Evolutionary conservation across 148 eudicot genomes (phyloP).

Genomic region (Vaccinium myrtillus): DNA sequence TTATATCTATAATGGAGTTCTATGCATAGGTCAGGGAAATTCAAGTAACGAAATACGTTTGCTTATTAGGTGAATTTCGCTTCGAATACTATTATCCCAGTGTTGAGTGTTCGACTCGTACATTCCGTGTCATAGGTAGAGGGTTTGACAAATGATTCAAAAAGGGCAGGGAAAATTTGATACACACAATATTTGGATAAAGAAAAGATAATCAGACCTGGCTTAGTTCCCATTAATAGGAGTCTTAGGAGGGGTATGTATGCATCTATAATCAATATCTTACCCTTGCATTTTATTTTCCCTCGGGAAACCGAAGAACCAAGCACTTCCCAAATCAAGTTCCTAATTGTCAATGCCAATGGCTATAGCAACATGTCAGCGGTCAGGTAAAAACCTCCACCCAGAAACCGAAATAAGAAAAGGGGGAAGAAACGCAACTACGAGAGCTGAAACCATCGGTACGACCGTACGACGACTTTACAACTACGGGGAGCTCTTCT

Average conservation of each 20-base stretch:
- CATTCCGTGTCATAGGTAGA: neutral
- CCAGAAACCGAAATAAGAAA: neutral
- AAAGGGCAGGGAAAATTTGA: neutral
- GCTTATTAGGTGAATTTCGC: neutral
- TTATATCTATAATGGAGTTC: neutral
- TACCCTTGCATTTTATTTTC: neutral
- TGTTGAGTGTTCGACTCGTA: neutral
- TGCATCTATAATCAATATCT: neutral
- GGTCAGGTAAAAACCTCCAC: neutral
- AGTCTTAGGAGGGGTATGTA: neutral
- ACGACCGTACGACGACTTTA: neutral
- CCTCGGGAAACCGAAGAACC: neutral
- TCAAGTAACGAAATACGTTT: neutral
- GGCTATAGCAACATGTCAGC: neutral
- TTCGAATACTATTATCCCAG: neutral
- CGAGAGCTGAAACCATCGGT: neutral
- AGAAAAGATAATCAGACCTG: neutral
- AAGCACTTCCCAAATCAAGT: neutral
- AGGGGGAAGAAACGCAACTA: neutral
- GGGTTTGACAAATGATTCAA: neutral
- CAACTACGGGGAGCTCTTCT: neutral
- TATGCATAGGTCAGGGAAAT: neutral
- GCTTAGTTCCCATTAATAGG: neutral
- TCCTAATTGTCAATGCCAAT: neutral
- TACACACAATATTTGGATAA: neutral